Evolutionary conservation across 768 basidiomycete species (phyloP).

Genomic region (Lentinula guzmanii): DNA sequence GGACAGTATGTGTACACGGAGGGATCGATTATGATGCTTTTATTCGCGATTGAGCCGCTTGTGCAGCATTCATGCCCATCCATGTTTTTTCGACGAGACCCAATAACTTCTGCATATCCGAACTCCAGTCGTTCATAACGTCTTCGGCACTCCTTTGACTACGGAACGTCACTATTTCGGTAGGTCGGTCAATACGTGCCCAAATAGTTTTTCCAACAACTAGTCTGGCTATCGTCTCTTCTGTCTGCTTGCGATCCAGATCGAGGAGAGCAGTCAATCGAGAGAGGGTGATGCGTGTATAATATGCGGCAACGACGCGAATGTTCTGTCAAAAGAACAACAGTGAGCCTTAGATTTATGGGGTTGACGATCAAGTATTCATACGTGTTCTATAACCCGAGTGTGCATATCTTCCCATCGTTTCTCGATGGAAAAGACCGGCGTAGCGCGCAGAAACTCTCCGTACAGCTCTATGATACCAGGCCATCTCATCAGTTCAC

Average conservation of each 20-base stretch:
- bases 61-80: conserved; percentile 92
- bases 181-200: conserved; percentile 90
- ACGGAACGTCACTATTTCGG: conserved; percentile 85
- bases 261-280: conserved; percentile 86
- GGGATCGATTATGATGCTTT: conserved; percentile 21
- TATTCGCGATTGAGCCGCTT: conserved; percentile 70
- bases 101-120: conserved; percentile 89
- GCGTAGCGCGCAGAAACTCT: conserved; percentile 69
- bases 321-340: conserved; percentile 62
- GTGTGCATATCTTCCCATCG: conserved; percentile 95
- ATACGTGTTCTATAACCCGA: conserved; percentile 93
- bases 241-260: conserved; percentile 74
- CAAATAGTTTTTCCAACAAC: conserved; percentile 91
- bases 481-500: conserved; percentile 95
- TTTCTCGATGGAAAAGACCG: conserved; percentile 72
- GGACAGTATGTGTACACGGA: background rate
- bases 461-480: conserved; percentile 89
- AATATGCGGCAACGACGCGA: conserved; percentile 90
- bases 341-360: background rate
- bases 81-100: conserved; percentile 96
- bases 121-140: conserved; percentile 97
- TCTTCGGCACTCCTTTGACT: conserved; percentile 81
- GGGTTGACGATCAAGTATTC: conserved; percentile 20
- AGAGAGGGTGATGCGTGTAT: conserved; percentile 82
- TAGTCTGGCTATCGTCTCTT: conserved; percentile 81